Evolutionary conservation across 352 stramenopile species (phyloP).

Genomic region (Phytophthora pini): DNA sequence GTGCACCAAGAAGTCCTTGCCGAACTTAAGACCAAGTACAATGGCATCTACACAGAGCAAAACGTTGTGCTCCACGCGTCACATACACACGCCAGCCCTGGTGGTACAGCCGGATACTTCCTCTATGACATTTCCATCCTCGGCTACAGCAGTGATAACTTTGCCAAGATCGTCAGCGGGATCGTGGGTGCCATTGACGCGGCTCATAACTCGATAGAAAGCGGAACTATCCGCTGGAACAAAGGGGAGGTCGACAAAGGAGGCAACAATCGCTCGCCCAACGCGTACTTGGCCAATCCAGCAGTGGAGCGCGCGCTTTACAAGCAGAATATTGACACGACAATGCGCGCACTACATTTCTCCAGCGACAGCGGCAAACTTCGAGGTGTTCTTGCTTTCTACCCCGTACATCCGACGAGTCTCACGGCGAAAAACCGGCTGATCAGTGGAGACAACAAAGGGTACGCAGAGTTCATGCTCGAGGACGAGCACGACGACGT

Average conservation of each 20-base stretch:
- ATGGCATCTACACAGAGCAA: conserved; percentile 54
- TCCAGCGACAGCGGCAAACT: conserved; percentile 34
- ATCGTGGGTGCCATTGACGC: conserved; percentile 66
- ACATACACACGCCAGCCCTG: conserved; percentile 85
- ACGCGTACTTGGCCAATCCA: conserved; percentile 78
- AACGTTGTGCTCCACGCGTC: conserved; percentile 83
- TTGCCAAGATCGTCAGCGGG: conserved; percentile 70
- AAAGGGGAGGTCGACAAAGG: conserved; percentile 39
- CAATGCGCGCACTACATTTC: conserved; percentile 74
- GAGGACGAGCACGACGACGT: conserved; percentile 43
- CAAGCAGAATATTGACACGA: conserved; percentile 63
- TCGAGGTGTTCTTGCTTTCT: conserved; percentile 73
- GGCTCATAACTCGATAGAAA: conserved; percentile 62
- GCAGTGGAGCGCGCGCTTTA: conserved; percentile 62
- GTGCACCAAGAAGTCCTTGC: conserved; percentile 61
- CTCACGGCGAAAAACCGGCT: conserved; percentile 79
- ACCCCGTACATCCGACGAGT: conserved; percentile 80
- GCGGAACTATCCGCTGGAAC: conserved; percentile 50
- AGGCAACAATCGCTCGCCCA: conserved; percentile 76
- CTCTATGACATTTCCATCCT: conserved; percentile 68
- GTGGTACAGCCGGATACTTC: conserved; percentile 77
- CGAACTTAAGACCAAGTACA: conserved; percentile 48
- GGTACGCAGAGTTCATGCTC: conserved; percentile 53
- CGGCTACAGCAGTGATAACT: conserved; percentile 59
- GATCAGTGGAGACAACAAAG: conserved; percentile 86